Percentiles rank a stretch among this genome's conserved stretches.
Conservation (phyloP, 1,139 yeast species). For the Candida sanyaensis region DNA sequence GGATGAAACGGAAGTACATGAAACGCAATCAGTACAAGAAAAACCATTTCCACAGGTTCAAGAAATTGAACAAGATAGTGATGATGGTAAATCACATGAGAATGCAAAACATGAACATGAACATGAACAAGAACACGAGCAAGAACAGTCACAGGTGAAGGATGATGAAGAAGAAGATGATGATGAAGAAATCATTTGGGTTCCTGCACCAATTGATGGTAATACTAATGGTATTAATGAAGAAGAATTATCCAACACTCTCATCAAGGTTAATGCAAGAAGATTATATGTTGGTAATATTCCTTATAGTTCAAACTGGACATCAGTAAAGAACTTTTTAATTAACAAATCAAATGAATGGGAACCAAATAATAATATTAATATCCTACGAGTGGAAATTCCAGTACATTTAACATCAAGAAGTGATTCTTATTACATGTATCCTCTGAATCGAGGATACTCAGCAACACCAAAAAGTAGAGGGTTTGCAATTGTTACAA, state of each 20-base stretch:
- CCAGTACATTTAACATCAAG: slow-evolving; percentile 37
- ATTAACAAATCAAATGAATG: slow-evolving; percentile 34
- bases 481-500: slow-evolving; percentile 70
- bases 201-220: neutral
- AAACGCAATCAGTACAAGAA: slow-evolving; percentile 8
- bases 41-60: slow-evolving; percentile 7
- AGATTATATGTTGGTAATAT: slow-evolving; percentile 56
- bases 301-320: slow-evolving; percentile 61
- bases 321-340: slow-evolving; percentile 51
- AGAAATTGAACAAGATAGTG: slow-evolving; percentile 32
- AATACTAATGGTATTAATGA: slow-evolving; percentile 19
- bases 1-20: slow-evolving; percentile 5
- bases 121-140: slow-evolving; percentile 10
- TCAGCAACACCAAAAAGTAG: slow-evolving; percentile 28
- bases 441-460: slow-evolving; percentile 3
- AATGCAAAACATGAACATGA: neutral
- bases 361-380: slow-evolving; percentile 28
- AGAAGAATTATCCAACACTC: slow-evolving; percentile 28
- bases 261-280: slow-evolving; percentile 36
- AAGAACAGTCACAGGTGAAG: no score
- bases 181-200: slow-evolving; percentile 3
- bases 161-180: slow-evolving; percentile 40
- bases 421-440: slow-evolving; percentile 5
- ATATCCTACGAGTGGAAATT: slow-evolving; percentile 55
- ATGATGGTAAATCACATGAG: slow-evolving; percentile 12